A percentile compares a stretch with the other conserved stretches of the same genome.
These are phyloP conservation scores for Naegleria lovaniensis DNA, from an alignment of 208 protist genomes.

Conservation along the genomic window DNA sequence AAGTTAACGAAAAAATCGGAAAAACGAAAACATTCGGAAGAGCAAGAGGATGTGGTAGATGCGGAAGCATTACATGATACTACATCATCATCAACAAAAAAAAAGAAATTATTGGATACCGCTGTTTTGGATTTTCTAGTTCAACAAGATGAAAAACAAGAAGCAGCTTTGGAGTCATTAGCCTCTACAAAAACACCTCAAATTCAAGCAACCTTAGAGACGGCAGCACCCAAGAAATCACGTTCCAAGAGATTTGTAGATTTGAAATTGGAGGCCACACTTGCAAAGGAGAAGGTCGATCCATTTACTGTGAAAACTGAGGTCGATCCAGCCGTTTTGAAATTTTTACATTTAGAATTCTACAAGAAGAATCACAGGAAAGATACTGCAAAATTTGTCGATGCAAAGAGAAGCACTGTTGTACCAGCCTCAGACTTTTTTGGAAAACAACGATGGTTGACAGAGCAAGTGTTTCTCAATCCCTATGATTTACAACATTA, in stretches of 20 bases:
- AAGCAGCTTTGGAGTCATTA: background rate
- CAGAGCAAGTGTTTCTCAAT: background rate
- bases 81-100: background rate
- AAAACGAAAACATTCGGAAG: background rate
- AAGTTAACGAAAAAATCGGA: background rate
- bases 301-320: background rate
- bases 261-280: background rate
- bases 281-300: background rate
- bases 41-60: no score
- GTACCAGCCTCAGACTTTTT: background rate
- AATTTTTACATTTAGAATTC: slow-evolving; percentile 1
- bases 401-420: background rate
- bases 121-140: background rate
- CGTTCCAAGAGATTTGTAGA: background rate
- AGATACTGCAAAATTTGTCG: background rate
- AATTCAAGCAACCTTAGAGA: background rate
- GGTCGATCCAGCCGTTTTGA: background rate
- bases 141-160: background rate
- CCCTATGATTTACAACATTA: background rate
- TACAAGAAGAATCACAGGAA: background rate
- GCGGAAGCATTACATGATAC: no score
- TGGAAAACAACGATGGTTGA: background rate
- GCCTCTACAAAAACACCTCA: background rate
- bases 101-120: background rate
- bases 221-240: background rate